Conservation (phyloP, 495 filamentous ascomycete genomes). For the Tuber microsphaerosporum region DNA sequence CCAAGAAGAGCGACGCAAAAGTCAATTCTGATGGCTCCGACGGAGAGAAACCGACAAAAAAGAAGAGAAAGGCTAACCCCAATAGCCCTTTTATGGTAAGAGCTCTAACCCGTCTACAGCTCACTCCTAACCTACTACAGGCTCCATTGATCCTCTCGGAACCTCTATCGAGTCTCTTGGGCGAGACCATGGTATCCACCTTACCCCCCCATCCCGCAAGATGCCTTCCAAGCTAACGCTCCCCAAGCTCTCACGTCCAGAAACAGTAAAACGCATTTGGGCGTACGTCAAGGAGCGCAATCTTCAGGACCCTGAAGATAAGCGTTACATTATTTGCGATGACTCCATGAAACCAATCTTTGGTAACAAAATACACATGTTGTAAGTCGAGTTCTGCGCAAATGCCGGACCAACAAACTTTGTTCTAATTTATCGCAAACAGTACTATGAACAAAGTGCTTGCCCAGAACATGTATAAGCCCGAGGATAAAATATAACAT, state of each 20-base stretch:
- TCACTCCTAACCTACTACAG: conserved; percentile 11
- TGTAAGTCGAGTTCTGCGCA: conserved; percentile 43
- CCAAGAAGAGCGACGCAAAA: conserved; percentile 66
- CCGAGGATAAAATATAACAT: conserved; percentile 51
- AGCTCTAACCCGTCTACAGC: neutral
- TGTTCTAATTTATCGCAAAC: neutral
- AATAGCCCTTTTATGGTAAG: conserved; percentile 61
- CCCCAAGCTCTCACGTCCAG: conserved; percentile 72
- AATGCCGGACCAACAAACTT: neutral
- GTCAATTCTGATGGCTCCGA: conserved; percentile 68
- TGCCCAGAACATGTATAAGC: conserved; percentile 58
- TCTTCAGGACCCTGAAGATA: conserved; percentile 83
- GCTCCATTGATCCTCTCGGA: conserved; percentile 54
- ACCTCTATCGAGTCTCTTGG: conserved; percentile 56
- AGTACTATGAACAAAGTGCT: conserved; percentile 54
- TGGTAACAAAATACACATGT: conserved; percentile 84
- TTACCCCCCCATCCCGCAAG: neutral
- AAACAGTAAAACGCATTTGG: conserved; percentile 94
- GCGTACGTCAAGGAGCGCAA: conserved; percentile 78
- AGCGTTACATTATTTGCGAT: conserved; percentile 87
- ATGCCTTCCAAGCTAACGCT: neutral
- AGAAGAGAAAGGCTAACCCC: conserved; percentile 58
- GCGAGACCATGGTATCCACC: conserved; percentile 46
- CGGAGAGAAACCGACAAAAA: conserved; percentile 49
- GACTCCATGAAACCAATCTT: conserved; percentile 83